phyloP scores from a whole-genome alignment of 164 flowering plant species.

The Dillenia suffruticosa region DNA sequence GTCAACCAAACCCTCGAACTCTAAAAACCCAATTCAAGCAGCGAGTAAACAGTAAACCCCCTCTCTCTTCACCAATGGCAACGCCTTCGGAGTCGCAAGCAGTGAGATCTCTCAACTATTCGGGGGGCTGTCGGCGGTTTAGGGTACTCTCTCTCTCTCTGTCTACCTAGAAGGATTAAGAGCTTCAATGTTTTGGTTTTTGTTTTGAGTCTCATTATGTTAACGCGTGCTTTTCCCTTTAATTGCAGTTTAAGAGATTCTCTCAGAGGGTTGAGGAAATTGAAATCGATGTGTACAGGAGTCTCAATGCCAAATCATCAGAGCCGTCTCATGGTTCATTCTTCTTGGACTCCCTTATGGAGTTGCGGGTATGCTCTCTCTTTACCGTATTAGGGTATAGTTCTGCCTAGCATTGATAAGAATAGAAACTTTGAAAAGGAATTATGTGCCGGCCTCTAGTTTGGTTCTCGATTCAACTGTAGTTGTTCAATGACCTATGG shows the following conservation, averaged over 20 bases:
- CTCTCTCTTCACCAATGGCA: conserved; percentile 34
- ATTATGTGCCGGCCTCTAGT: too few species aligned
- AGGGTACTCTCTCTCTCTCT: conserved; percentile 38
- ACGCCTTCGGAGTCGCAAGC: conserved; percentile 47
- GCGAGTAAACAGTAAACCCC: too few species aligned
- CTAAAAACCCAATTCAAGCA: too few species aligned
- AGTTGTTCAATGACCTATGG: too few species aligned
- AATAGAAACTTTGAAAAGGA: too few species aligned
- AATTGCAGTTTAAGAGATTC: conserved; percentile 70
- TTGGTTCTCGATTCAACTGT: too few species aligned
- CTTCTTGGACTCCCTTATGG: conserved; percentile 61
- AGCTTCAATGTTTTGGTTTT: neutral
- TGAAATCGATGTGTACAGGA: conserved; percentile 64
- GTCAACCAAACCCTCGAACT: too few species aligned
- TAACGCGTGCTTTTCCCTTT: neutral
- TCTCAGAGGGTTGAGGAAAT: conserved; percentile 63
- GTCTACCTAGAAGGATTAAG: neutral
- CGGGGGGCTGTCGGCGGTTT: conserved; percentile 66
- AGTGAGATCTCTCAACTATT: conserved; percentile 74
- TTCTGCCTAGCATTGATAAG: too few species aligned
- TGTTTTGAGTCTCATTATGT: neutral
- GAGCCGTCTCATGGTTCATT: conserved; percentile 75
- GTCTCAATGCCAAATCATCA: conserved; percentile 47
- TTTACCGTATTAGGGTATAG: neutral
- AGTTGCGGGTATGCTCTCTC: conserved; percentile 70